A percentile compares a stretch with the other conserved stretches of the same genome.
phyloP scores from a whole-genome alignment of 1,284 basidiomycete genomes.

The Omphalotus olearius region DNA sequence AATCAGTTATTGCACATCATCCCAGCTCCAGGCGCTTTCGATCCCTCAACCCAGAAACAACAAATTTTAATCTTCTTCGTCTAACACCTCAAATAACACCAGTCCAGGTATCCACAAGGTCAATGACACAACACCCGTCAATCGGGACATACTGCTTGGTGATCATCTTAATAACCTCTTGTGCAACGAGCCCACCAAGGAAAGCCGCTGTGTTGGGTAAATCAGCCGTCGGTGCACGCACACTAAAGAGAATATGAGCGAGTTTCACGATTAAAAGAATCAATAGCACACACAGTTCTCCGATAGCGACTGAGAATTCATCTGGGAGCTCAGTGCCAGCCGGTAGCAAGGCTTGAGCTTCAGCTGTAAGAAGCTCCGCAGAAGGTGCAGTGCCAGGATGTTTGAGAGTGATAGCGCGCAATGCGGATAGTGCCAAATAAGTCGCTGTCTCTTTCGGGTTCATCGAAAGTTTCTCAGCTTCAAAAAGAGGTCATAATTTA shows the following conservation, averaged over 20 bases:
- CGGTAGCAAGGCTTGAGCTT: slow-evolving; percentile 36
- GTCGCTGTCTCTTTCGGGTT: slow-evolving; percentile 53
- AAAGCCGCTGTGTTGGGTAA: slow-evolving; percentile 92
- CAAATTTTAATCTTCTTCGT: no score
- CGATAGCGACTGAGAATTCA: slow-evolving; percentile 59
- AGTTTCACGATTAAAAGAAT: background rate
- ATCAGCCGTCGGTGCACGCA: slow-evolving; percentile 80
- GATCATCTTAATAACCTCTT: slow-evolving; percentile 96
- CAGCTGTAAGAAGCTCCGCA: slow-evolving; percentile 33
- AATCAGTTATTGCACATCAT: no score
- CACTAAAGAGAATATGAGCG: slow-evolving; percentile 34
- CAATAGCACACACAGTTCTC: slow-evolving; percentile 70
- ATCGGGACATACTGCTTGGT: slow-evolving; percentile 95
- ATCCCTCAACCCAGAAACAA: no score
- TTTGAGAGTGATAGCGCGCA: slow-evolving; percentile 33
- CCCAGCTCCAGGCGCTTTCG: no score
- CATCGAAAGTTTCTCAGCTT: slow-evolving; percentile 34
- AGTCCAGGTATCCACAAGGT: slow-evolving; percentile 82
- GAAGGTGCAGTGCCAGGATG: slow-evolving; percentile 27
- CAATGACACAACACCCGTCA: slow-evolving; percentile 82
- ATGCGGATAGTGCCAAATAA: slow-evolving; percentile 64
- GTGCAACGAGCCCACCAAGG: slow-evolving; percentile 92
- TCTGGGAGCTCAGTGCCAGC: slow-evolving; percentile 48
- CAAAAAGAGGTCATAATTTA: background rate
- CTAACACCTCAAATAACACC: slow-evolving; percentile 38